phyloP scores from a whole-genome alignment of 352 stramenopile species.

The Globisporangium acanthophoron region DNA sequence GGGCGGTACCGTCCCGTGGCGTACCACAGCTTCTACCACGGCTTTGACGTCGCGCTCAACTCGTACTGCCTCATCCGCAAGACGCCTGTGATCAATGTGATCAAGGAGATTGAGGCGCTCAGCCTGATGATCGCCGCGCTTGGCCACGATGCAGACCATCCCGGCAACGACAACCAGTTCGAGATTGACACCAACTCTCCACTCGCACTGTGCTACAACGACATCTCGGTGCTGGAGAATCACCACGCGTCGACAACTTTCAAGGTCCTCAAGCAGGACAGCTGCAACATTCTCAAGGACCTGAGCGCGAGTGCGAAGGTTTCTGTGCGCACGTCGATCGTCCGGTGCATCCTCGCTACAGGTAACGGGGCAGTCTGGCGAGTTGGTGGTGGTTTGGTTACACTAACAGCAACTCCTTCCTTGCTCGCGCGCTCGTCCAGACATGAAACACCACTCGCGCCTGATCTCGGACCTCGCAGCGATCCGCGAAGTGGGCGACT shows the following conservation, averaged over 20 bases:
- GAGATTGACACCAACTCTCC: constrained; percentile 73
- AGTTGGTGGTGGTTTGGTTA: not conserved
- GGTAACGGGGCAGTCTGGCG: not conserved
- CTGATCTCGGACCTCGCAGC: constrained; percentile 45
- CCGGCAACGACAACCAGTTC: constrained; percentile 88
- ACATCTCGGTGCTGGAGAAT: constrained; percentile 87
- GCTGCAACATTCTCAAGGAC: constrained; percentile 56
- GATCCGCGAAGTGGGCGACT: constrained; percentile 37
- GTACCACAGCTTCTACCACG: constrained; percentile 88
- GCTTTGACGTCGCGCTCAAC: constrained; percentile 67
- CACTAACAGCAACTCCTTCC: not conserved
- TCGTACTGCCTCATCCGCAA: constrained; percentile 59
- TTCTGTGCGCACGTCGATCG: constrained; percentile 50
- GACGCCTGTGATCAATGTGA: constrained; percentile 43
- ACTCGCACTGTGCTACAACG: constrained; percentile 87
- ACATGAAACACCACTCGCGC: constrained; percentile 83
- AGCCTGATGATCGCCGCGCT: constrained; percentile 78
- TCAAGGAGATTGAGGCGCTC: constrained; percentile 74
- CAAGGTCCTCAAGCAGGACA: constrained; percentile 28
- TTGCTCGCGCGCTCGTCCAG: constrained; percentile 6
- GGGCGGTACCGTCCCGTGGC: constrained; percentile 58
- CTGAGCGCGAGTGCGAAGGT: constrained; percentile 38
- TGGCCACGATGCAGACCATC: constrained; percentile 85
- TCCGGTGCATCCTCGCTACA: constrained; percentile 73
- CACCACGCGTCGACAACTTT: constrained; percentile 83